These are phyloP conservation scores for Tricholoma saponaceum DNA, from an alignment of 768 basidiomycete genomes.

Conservation along the genomic window DNA sequence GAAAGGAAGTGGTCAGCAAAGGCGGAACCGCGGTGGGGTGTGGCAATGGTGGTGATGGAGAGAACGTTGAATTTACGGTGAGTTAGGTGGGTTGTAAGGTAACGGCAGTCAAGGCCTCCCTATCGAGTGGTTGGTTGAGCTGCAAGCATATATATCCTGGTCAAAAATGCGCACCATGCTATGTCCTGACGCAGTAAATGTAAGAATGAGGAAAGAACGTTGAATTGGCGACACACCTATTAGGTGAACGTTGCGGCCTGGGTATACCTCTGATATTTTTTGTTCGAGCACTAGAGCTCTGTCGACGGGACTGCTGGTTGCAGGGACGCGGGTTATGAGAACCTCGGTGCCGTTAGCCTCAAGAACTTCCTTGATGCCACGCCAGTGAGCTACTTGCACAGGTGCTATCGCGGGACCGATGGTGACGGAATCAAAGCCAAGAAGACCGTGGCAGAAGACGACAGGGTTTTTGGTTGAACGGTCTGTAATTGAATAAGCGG, in stretches of 20 bases:
- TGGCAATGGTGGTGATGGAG: constrained; percentile 90
- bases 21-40: constrained; percentile 89
- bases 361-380: constrained; percentile 91
- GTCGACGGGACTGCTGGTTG: constrained; percentile 83
- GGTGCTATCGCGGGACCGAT: constrained; percentile 75
- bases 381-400: constrained; percentile 90
- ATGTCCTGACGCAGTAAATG: constrained; percentile 56
- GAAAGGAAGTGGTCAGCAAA: constrained; percentile 91
- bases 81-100: constrained; percentile 77
- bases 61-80: constrained; percentile 75
- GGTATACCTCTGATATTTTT: constrained; percentile 74
- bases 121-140: constrained; percentile 10
- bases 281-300: constrained; percentile 88
- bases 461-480: constrained; percentile 77
- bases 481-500: constrained; percentile 40
- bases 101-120: constrained; percentile 92
- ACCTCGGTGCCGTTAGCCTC: constrained; percentile 87
- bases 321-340: constrained; percentile 90
- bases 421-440: constrained; percentile 85
- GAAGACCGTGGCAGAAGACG: constrained; percentile 93
- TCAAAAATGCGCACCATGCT: constrained; percentile 48
- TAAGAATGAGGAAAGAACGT: constrained; percentile 3
- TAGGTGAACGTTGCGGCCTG: constrained; percentile 83
- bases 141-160: background rate
- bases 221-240: constrained; percentile 46